These are phyloP conservation scores for Lotmaria passim DNA, from an alignment of 208 protist genomes.

Conservation along the genomic window DNA sequence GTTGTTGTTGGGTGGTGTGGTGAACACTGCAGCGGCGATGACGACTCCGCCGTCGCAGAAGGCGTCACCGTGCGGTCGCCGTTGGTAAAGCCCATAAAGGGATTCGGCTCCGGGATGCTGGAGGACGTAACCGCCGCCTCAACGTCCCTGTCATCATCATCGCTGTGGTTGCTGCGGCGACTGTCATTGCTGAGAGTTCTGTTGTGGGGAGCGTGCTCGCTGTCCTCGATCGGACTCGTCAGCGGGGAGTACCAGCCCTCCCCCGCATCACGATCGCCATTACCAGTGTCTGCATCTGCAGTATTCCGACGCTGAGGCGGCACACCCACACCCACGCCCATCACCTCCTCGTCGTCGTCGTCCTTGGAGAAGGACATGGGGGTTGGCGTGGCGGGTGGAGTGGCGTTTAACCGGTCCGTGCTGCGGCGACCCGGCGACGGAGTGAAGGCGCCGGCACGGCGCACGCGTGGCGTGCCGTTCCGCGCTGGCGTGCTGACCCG, in stretches of 20 bases:
- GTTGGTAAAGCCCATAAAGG: slow-evolving; percentile 12
- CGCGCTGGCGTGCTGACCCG: slow-evolving; percentile 10
- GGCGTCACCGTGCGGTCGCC: not conserved
- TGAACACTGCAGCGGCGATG: too few species aligned
- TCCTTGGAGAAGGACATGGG: not conserved
- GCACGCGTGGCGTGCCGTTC: slow-evolving; percentile 20
- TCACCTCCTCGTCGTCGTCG: too few species aligned
- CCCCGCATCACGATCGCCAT: not conserved
- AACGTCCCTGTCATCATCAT: not conserved
- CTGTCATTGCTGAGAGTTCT: not conserved
- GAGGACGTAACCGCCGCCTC: not conserved
- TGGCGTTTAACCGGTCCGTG: not conserved
- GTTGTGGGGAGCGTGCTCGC: not conserved
- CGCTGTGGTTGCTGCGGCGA: slow-evolving; percentile 2
- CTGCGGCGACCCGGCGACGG: slow-evolving; percentile 6
- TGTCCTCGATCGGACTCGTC: not conserved
- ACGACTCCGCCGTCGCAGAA: not conserved
- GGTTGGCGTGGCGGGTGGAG: slow-evolving; percentile 4
- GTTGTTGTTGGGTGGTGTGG: too few species aligned
- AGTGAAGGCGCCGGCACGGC: slow-evolving; percentile 1
- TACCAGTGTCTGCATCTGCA: not conserved
- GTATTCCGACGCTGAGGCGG: too few species aligned
- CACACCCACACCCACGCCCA: too few species aligned
- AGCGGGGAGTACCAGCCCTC: slow-evolving; percentile 16
- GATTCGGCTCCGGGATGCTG: not conserved